These are phyloP conservation scores for Ascochyta lentis DNA, from an alignment of 2,329 filamentous ascomycete genomes.

Conservation along the genomic window DNA sequence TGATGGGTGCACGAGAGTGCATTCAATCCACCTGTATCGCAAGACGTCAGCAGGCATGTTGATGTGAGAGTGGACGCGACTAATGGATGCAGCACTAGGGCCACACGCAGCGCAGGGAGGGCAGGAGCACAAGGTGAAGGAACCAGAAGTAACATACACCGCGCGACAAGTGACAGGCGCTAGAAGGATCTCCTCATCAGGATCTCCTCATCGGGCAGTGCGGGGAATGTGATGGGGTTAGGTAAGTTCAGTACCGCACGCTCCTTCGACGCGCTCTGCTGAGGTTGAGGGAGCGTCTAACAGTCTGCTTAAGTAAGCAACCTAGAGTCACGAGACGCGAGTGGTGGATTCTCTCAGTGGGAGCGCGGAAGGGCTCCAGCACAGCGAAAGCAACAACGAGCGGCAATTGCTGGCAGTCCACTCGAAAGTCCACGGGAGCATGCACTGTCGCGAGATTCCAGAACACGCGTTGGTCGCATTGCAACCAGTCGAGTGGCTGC, in stretches of 20 bases:
- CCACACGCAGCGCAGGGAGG: slow-evolving; percentile 24
- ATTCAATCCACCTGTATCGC: slow-evolving; percentile 36
- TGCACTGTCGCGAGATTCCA: slow-evolving; percentile 17
- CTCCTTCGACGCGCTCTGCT: slow-evolving; percentile 43
- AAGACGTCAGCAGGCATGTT: slow-evolving; percentile 38
- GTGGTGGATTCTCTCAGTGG: slow-evolving; percentile 16
- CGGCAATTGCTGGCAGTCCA: slow-evolving; percentile 4
- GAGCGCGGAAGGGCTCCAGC: slow-evolving; percentile 4
- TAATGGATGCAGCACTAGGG: slow-evolving; percentile 23
- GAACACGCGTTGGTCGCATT: slow-evolving; percentile 34
- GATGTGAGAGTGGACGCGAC: slow-evolving; percentile 40
- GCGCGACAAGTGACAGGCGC: slow-evolving; percentile 32
- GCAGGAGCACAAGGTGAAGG: slow-evolving; percentile 17
- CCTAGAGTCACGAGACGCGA: slow-evolving; percentile 20
- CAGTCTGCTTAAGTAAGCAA: too few species aligned
- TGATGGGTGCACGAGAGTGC: slow-evolving; percentile 29
- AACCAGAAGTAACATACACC: slow-evolving; percentile 28
- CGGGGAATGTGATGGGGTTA: slow-evolving; percentile 36
- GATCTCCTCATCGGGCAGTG: slow-evolving; percentile 37
- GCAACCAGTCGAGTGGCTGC: slow-evolving; percentile 47
- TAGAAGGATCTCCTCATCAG: slow-evolving; percentile 38
- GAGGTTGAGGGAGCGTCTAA: slow-evolving; percentile 21
- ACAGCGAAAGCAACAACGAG: slow-evolving; percentile 4
- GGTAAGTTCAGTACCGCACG: slow-evolving; percentile 41
- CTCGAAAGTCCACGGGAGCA: slow-evolving; percentile 1